phyloP scores from a whole-genome alignment of 306 rosid genomes.

The Morella rubra region DNA sequence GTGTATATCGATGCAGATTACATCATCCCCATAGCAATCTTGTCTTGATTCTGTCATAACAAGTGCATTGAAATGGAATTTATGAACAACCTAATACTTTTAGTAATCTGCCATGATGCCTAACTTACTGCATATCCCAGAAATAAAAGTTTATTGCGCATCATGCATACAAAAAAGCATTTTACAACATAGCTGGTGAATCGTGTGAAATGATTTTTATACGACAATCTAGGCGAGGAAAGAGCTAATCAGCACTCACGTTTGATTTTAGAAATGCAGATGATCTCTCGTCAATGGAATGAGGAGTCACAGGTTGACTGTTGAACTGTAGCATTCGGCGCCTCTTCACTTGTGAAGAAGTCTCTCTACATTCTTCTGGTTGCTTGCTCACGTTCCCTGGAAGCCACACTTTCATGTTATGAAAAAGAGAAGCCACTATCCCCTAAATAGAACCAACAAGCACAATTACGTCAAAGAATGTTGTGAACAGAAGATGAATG shows the following conservation, averaged over 20 bases:
- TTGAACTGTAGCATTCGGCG: conserved; percentile 82
- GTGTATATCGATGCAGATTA: not conserved
- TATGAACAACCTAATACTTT: conserved; percentile 9
- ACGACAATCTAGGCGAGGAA: conserved; percentile 9
- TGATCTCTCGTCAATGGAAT: conserved; percentile 46
- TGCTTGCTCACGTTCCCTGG: conserved; percentile 53
- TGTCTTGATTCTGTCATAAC: conserved; percentile 16
- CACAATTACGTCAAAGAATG: conserved; percentile 18
- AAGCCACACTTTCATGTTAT: conserved; percentile 32
- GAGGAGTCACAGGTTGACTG: conserved; percentile 36
- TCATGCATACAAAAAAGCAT: not conserved
- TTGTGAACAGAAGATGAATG: not conserved
- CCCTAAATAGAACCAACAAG: conserved; percentile 12
- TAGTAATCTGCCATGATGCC: not conserved
- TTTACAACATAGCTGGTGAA: conserved; percentile 5
- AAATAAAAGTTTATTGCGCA: not conserved
- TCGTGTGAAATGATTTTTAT: not conserved
- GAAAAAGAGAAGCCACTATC: conserved; percentile 4
- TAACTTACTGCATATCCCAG: not conserved
- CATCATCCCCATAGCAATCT: not conserved
- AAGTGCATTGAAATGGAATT: conserved; percentile 17
- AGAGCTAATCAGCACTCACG: conserved; percentile 48
- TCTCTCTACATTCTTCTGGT: conserved; percentile 47
- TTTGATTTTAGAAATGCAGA: conserved; percentile 53
- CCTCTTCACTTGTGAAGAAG: conserved; percentile 70